Percentiles rank a stretch among this genome's conserved stretches.
phyloP scores from a whole-genome alignment of 176 grass and related monocot genomes.

The Cenchrus fungigraminus region DNA sequence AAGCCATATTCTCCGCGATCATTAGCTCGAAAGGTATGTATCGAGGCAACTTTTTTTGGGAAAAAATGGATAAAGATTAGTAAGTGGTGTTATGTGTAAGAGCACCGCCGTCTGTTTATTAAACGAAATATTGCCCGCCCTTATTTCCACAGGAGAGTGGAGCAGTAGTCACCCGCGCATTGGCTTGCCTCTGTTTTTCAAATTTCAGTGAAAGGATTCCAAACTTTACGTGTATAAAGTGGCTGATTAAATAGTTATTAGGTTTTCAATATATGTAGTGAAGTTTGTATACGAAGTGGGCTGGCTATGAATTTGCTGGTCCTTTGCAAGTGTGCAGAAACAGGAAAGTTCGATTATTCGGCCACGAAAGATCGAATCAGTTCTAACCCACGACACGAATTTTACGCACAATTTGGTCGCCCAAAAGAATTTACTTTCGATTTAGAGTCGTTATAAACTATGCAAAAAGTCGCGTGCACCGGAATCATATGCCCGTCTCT shows the following conservation, averaged over 20 bases:
- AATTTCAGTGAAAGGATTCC: slow-evolving; percentile 17
- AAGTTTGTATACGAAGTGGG: slow-evolving; percentile 14
- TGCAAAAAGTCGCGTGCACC: slow-evolving; percentile 3
- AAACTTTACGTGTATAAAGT: slow-evolving; percentile 1
- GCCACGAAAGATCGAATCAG: slow-evolving; percentile 35
- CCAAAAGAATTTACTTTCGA: slow-evolving; percentile 34
- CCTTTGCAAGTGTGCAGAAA: slow-evolving; percentile 49
- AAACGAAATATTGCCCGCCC: neutral
- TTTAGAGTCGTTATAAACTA: neutral
- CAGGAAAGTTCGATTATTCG: slow-evolving; percentile 43
- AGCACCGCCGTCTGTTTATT: slow-evolving; percentile 12
- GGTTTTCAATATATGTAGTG: neutral
- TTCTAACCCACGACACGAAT: slow-evolving; percentile 28
- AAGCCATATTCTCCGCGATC: slow-evolving; percentile 41
- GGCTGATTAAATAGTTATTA: neutral
- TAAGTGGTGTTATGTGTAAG: slow-evolving; percentile 38
- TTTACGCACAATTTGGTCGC: slow-evolving; percentile 17
- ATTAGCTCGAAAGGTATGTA: slow-evolving; percentile 35
- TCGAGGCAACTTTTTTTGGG: neutral
- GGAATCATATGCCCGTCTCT: slow-evolving; percentile 41
- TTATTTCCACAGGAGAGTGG: slow-evolving; percentile 34
- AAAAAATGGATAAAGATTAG: neutral
- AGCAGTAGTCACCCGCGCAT: slow-evolving; percentile 30
- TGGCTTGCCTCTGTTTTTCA: neutral
- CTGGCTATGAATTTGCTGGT: slow-evolving; percentile 26